Base-by-base conservation (phyloP, 495 filamentous ascomycete species). In the Cercophora newfieldiana region DNA sequence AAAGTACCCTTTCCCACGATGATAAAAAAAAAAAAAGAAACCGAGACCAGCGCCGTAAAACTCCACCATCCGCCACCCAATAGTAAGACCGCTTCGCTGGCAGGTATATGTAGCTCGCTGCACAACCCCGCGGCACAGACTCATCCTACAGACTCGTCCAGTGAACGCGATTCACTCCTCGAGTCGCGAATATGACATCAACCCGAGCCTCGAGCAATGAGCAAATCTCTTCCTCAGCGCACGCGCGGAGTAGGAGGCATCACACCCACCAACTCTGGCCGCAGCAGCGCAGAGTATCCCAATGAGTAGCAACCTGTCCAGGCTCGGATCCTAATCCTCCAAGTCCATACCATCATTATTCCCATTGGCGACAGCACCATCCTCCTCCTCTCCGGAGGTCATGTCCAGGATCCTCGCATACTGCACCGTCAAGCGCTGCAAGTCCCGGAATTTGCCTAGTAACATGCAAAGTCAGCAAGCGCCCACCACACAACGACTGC, bases 341-440 rank as follows among this genome's bases (percentile, higher is more conserved):
- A 69, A 10, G 25, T 70, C 70, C 72, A 76, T 75, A 18, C 66
- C 53, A 37, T 72, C 70, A 30, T 18, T 22, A 22, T 54, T 58
- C 24, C 59, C 59, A 61, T 61, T 61, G 33, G 22, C 59, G 24
- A 50, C 64, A 10, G 49, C 63, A 12, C 78, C 75, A 7, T 58
- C 63, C 8, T 78, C 75, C 51, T 81, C 77, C 75, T 79, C 83
- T 70, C 78, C 85, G 76, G 88, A 84, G 0, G 84, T 86, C 70
- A 90, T 83, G 22, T 81, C 91, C 12, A 96, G 73, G 19, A 94
- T 77, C 55, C 89, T 86, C 21, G 92, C 92, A 70, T 95, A 97
- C 66, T 93, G 93, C n/a, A 96, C 90, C 30, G 91, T 96, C 44
- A 96, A 86, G 7, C 94, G 83, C 74, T 97, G 94, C 28, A 97